Evolutionary conservation across 2,329 filamentous ascomycete species (phyloP).

Genomic region (Aspergillus tanneri): DNA sequence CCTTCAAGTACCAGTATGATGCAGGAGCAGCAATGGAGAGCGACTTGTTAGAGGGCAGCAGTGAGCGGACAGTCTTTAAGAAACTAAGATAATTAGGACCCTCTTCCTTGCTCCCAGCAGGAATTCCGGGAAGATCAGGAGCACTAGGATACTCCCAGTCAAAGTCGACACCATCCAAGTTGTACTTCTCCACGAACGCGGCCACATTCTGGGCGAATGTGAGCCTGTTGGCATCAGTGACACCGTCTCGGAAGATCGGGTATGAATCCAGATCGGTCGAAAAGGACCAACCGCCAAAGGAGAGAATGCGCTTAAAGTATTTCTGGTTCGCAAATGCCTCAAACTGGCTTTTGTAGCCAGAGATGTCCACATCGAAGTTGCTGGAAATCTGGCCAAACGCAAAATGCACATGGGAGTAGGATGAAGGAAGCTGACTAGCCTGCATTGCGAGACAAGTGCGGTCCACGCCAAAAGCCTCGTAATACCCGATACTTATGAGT

Average conservation of each 20-base stretch:
- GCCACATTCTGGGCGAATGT: slow-evolving; percentile 36
- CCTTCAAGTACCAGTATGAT: slow-evolving; percentile 34
- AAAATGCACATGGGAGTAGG: slow-evolving; percentile 39
- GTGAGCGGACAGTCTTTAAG: slow-evolving; percentile 24
- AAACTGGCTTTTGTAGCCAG: too few relatives aligned
- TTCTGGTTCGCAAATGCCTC: too few relatives aligned
- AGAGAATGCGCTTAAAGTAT: not conserved
- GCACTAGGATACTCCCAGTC: slow-evolving; percentile 41
- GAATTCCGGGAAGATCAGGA: slow-evolving; percentile 38
- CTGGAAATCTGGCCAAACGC: slow-evolving; percentile 37
- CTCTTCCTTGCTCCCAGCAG: slow-evolving; percentile 27
- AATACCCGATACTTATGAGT: slow-evolving; percentile 33
- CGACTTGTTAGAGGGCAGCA: slow-evolving; percentile 17
- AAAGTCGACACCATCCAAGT: slow-evolving; percentile 43
- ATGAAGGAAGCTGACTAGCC: slow-evolving; percentile 7
- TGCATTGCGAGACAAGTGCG: slow-evolving; percentile 34
- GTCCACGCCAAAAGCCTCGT: slow-evolving; percentile 31
- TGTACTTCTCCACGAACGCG: slow-evolving; percentile 43
- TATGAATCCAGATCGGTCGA: not conserved
- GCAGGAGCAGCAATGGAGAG: slow-evolving; percentile 30
- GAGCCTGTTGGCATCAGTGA: not conserved
- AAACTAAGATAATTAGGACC: slow-evolving; percentile 39
- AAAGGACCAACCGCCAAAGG: not conserved
- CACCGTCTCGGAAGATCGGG: not conserved
- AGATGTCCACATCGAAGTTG: slow-evolving; percentile 26